Evolutionary conservation across 1,139 yeast species (phyloP).

Genomic region (Magnusiomyces tetraspermus): DNA sequence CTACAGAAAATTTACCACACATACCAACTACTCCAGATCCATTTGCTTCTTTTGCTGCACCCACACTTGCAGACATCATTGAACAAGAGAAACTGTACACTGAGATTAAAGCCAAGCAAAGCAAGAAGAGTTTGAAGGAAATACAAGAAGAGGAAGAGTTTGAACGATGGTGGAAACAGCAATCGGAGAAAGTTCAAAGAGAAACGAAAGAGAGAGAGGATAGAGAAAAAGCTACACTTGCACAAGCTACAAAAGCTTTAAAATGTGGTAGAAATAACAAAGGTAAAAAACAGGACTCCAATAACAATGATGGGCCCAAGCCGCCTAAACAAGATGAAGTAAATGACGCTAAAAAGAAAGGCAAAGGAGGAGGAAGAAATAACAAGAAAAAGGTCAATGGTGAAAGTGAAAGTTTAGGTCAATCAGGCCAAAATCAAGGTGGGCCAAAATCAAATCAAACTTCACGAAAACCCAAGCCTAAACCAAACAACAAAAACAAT

Average conservation of each 20-base stretch:
- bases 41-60: slow-evolving; percentile 5
- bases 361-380: neutral
- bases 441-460: neutral
- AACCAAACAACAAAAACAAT: neutral
- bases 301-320: neutral
- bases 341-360: neutral
- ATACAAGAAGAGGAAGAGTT: slow-evolving; percentile 73
- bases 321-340: neutral
- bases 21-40: slow-evolving; percentile 6
- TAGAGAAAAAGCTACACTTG: neutral
- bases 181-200: slow-evolving; percentile 48
- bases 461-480: neutral
- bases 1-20: neutral
- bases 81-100: slow-evolving; percentile 43
- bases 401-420: neutral
- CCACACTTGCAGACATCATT: slow-evolving; percentile 29
- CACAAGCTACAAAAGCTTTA: neutral
- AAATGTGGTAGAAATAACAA: neutral
- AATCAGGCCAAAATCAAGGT: neutral
- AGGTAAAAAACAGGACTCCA: neutral
- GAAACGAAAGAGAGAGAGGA: slow-evolving; percentile 7
- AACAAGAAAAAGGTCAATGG: neutral
- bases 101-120: slow-evolving; percentile 32
- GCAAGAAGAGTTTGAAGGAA: slow-evolving; percentile 46
- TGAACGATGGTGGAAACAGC: slow-evolving; percentile 75